Percentiles rank a stretch among this genome's conserved stretches.
phyloP scores from a whole-genome alignment of 2,329 filamentous ascomycete genomes.

The Fusarium sp. region DNA sequence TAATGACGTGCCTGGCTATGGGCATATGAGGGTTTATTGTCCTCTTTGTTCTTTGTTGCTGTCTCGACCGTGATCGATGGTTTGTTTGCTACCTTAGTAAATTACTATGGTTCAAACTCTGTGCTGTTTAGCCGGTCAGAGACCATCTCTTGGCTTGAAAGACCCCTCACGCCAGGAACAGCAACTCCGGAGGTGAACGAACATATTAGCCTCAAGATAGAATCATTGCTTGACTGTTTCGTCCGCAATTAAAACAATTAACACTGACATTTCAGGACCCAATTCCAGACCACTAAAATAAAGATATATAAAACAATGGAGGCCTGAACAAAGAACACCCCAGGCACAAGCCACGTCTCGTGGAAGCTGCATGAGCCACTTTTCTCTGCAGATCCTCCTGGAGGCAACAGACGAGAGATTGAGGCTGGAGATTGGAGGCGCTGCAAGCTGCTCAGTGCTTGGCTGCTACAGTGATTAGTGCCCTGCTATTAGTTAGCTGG shows the following conservation, averaged over 20 bases:
- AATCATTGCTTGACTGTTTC: constrained; percentile 4
- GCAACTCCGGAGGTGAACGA: constrained; percentile 8
- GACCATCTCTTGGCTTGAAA: constrained; percentile 22
- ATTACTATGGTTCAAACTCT: constrained; percentile 36
- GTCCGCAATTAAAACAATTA: constrained; percentile 1
- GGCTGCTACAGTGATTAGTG: not conserved
- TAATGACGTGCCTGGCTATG: constrained; percentile 22
- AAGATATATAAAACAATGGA: constrained; percentile 32
- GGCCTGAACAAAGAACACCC: constrained; percentile 31
- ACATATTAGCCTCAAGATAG: not conserved
- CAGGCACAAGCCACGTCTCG: constrained; percentile 43
- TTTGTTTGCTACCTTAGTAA: constrained; percentile 8
- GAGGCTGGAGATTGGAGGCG: not conserved
- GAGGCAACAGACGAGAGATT: constrained; percentile 28
- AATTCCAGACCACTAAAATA: constrained; percentile 24
- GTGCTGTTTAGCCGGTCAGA: constrained; percentile 15
- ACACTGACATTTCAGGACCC: constrained; percentile 26
- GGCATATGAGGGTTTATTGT: not conserved
- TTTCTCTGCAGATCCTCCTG: constrained; percentile 27
- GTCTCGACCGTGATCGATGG: constrained; percentile 11
- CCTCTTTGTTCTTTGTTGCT: too few species aligned
- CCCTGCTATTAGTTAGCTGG: not conserved
- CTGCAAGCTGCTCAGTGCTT: not conserved
- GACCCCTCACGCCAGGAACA: constrained; percentile 38
- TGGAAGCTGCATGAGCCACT: constrained; percentile 37